A percentile compares a stretch with the other conserved stretches of the same genome.
Conservation (phyloP, 2,329 filamentous ascomycete species). For the Septoria linicola region DNA sequence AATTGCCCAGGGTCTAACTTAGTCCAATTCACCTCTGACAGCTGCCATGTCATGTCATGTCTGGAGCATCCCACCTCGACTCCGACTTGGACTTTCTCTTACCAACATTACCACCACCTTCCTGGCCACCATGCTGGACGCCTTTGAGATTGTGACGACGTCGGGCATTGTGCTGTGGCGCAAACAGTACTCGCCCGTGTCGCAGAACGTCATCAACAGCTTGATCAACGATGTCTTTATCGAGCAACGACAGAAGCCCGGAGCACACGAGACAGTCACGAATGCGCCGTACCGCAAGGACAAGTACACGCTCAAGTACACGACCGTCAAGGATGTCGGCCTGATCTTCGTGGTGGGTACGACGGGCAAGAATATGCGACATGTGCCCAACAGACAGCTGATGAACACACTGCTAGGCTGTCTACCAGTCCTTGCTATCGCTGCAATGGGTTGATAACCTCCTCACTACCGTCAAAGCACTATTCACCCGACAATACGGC, state of each 20-base stretch:
- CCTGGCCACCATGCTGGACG: constrained; percentile 94
- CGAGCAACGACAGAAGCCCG: constrained; percentile 74
- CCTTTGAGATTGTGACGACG: constrained; percentile 93
- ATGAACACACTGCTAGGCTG: constrained; percentile 60
- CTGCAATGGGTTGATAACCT: constrained; percentile 97
- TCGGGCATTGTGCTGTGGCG: constrained; percentile 98
- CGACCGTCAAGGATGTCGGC: constrained; percentile 84
- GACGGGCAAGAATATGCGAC: constrained; percentile 1
- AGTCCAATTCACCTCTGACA: neutral
- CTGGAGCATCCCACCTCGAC: too few species aligned
- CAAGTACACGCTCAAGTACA: constrained; percentile 94
- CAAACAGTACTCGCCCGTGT: constrained; percentile 76
- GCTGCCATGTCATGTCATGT: neutral
- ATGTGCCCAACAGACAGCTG: constrained; percentile 14
- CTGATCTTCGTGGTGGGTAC: constrained; percentile 84
- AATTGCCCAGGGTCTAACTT: too few species aligned
- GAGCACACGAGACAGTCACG: constrained; percentile 56
- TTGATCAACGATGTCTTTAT: constrained; percentile 97
- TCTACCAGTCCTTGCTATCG: constrained; percentile 93
- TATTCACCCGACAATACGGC: constrained; percentile 88
- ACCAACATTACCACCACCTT: too few species aligned
- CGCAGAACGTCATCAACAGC: constrained; percentile 81
- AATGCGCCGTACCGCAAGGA: constrained; percentile 77
- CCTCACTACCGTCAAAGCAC: constrained; percentile 87
- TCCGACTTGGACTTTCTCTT: too few species aligned